Conservation (phyloP, 2,329 filamentous ascomycete genomes). For the Stemphylium beticola region DNA sequence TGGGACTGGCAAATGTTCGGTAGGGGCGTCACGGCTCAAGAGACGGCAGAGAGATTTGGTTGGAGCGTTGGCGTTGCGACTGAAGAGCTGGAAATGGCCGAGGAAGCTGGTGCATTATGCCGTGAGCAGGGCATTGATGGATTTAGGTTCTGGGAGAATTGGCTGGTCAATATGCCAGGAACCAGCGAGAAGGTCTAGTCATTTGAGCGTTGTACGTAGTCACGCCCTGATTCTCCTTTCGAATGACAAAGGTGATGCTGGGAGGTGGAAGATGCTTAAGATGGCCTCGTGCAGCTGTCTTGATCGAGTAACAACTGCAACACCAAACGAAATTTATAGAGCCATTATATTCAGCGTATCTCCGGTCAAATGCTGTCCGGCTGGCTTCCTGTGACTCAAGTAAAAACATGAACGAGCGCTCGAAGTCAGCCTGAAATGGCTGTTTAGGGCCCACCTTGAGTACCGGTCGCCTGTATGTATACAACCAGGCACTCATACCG, state of each 20-base stretch:
- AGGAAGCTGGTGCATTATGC: conserved; percentile 85
- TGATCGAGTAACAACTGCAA: too few relatives aligned
- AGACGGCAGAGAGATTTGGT: conserved; percentile 86
- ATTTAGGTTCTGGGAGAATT: conserved; percentile 90
- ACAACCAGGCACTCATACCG: conserved; percentile 7
- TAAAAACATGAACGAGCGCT: too few relatives aligned
- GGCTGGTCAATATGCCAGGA: conserved; percentile 38
- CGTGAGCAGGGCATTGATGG: conserved; percentile 92
- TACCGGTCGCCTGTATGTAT: background rate
- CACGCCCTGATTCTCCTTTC: background rate
- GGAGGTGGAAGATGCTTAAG: too few relatives aligned
- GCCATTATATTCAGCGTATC: too few relatives aligned
- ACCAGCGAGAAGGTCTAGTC: background rate
- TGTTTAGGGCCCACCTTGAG: too few relatives aligned
- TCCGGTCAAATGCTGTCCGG: too few relatives aligned
- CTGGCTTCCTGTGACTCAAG: too few relatives aligned
- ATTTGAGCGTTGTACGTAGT: too few relatives aligned
- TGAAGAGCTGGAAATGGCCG: conserved; percentile 96
- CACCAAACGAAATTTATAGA: too few relatives aligned
- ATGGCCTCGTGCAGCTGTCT: too few relatives aligned
- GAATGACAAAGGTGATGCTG: background rate
- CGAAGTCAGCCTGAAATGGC: too few relatives aligned
- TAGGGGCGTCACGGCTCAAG: conserved; percentile 85
- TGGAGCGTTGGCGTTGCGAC: conserved; percentile 97
- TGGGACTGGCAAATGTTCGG: conserved; percentile 84